These are phyloP conservation scores for Ustilago xerochloae DNA, from an alignment of 1,284 basidiomycete genomes.

Conservation along the genomic window DNA sequence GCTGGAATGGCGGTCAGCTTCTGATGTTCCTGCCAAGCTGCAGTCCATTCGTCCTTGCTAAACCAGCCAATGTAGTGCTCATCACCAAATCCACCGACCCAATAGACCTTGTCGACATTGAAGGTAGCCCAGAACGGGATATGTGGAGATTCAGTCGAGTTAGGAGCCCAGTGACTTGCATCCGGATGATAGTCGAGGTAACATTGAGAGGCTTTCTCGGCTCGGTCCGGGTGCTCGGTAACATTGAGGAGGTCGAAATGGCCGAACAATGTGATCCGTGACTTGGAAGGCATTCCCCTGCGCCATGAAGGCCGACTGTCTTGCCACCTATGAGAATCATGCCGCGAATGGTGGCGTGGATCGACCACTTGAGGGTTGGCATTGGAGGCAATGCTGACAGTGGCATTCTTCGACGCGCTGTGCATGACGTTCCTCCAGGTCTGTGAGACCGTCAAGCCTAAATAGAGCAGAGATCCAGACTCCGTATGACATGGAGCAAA, in stretches of 20 bases:
- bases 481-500: conserved; percentile 59
- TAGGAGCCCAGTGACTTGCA: conserved; percentile 58
- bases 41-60: conserved; percentile 39
- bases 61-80: conserved; percentile 66
- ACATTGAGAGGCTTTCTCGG: conserved; percentile 35
- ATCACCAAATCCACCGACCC: conserved; percentile 66
- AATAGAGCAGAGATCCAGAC: conserved; percentile 59
- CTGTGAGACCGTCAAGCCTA: conserved; percentile 65
- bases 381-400: conserved; percentile 54
- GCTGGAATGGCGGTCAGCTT: not conserved
- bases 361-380: conserved; percentile 52
- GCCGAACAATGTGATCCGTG: conserved; percentile 60
- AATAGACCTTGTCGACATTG: conserved; percentile 53
- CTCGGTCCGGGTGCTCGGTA: conserved; percentile 15
- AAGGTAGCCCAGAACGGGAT: conserved; percentile 61
- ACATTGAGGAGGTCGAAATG: conserved; percentile 45
- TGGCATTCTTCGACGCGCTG: conserved; percentile 45
- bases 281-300: conserved; percentile 64
- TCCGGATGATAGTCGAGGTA: conserved; percentile 58
- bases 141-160: conserved; percentile 57
- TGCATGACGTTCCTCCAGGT: conserved; percentile 61
- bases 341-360: conserved; percentile 40
- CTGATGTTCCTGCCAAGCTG: conserved; percentile 16
- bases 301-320: conserved; percentile 58
- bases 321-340: conserved; percentile 41